These are phyloP conservation scores for Ampelomyces quisqualis DNA, from an alignment of 2,329 filamentous ascomycete species.

Conservation along the genomic window DNA sequence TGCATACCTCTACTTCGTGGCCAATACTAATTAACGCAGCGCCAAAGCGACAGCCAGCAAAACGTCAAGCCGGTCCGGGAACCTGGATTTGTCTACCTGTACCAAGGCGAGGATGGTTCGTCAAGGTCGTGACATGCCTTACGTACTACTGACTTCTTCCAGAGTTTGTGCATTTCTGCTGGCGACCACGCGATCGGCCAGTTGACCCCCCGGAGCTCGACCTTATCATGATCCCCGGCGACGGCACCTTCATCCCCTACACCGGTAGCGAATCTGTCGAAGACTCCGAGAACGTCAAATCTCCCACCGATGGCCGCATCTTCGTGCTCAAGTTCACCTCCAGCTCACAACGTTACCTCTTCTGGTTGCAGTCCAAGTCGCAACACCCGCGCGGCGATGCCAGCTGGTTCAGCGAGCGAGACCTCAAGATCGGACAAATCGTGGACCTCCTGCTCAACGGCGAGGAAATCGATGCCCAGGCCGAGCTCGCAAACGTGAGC, in stretches of 20 bases:
- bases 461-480: conserved; percentile 77
- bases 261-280: conserved; percentile 53
- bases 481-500: conserved; percentile 63
- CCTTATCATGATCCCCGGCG: conserved; percentile 88
- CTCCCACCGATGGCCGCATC: conserved; percentile 77
- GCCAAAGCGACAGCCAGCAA: conserved; percentile 30
- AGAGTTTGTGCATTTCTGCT: conserved; percentile 96
- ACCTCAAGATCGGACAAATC: conserved; percentile 83
- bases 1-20: neutral
- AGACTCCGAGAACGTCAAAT: conserved; percentile 61
- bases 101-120: conserved; percentile 76
- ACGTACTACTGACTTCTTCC: conserved; percentile 16
- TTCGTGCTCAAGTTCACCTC: conserved; percentile 93
- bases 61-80: conserved; percentile 72
- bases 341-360: conserved; percentile 86
- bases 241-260: conserved; percentile 85
- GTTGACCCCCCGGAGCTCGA: conserved; percentile 78
- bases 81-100: conserved; percentile 88
- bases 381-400: conserved; percentile 70
- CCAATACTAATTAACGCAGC: conserved; percentile 22
- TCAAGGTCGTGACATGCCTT: neutral
- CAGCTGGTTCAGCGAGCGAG: conserved; percentile 79
- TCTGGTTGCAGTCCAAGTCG: conserved; percentile 93
- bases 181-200: conserved; percentile 75
- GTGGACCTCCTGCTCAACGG: conserved; percentile 83